Evolutionary conservation across 805 yeast species (phyloP).

Genomic region (Candida andamanensis): DNA sequence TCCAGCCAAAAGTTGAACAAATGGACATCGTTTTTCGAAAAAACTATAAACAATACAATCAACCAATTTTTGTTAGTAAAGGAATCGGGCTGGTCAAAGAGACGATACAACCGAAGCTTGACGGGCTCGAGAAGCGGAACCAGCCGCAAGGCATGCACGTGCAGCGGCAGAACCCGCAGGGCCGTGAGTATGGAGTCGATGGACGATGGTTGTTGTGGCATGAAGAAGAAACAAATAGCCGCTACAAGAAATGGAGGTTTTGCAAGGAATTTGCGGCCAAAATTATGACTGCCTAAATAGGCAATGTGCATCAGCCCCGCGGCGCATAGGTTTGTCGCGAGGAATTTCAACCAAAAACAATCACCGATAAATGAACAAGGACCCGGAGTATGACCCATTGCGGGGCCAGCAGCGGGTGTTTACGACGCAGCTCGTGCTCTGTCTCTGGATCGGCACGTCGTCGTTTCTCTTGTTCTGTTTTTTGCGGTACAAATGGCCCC

Average conservation of each 20-base stretch:
- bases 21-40: conserved; percentile 1
- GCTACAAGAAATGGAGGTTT: neutral
- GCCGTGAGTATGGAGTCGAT: too few species aligned
- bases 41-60: conserved; percentile 1
- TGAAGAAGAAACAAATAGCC: too few species aligned
- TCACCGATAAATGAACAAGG: too few species aligned
- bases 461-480: conserved; percentile 48
- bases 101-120: too few species aligned
- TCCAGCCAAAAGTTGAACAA: conserved; percentile 5
- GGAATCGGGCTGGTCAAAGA: too few species aligned
- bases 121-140: too few species aligned
- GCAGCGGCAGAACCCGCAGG: too few species aligned
- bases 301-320: neutral
- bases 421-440: conserved; percentile 48
- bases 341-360: too few species aligned
- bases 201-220: too few species aligned
- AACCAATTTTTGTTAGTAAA: conserved; percentile 4
- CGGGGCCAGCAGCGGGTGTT: conserved; percentile 47
- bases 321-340: neutral
- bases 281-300: neutral
- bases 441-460: conserved; percentile 41
- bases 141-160: too few species aligned
- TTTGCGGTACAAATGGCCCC: conserved; percentile 50
- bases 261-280: neutral
- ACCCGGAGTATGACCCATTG: conserved; percentile 14